Evolutionary conservation across 768 basidiomycete species (phyloP).

Genomic region (Mycena floridula): DNA sequence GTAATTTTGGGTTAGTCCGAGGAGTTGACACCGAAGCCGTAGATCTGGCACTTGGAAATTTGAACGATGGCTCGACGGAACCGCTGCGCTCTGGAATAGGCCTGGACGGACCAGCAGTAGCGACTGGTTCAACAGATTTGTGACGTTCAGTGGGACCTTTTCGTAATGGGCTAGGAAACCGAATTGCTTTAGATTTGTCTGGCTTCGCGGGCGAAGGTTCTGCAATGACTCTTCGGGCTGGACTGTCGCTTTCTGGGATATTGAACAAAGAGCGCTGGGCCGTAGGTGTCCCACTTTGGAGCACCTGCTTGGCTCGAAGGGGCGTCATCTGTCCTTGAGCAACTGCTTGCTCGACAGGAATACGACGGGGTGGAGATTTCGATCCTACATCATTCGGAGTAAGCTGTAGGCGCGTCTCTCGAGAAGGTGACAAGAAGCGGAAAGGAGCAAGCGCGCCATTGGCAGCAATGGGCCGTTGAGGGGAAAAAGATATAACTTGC

Average conservation of each 20-base stretch:
- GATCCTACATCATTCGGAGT: no score
- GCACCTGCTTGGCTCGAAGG: constrained; percentile 34
- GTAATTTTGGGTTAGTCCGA: not conserved
- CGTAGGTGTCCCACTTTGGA: constrained; percentile 17
- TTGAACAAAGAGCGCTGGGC: constrained; percentile 14
- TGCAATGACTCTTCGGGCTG: constrained; percentile 33
- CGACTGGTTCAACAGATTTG: constrained; percentile 27
- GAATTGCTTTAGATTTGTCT: constrained; percentile 15
- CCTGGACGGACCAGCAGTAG: constrained; percentile 15
- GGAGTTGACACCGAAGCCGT: no score
- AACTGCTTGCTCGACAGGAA: constrained; percentile 49
- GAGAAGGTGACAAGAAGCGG: not conserved
- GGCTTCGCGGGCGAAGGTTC: constrained; percentile 24
- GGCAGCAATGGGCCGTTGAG: not conserved
- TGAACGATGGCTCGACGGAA: constrained; percentile 7
- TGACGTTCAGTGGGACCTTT: constrained; percentile 20
- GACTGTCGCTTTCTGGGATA: constrained; percentile 31
- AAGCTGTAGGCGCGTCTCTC: not conserved
- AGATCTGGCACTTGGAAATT: not conserved
- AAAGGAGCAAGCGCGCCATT: not conserved
- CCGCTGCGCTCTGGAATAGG: constrained; percentile 3
- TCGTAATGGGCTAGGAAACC: constrained; percentile 24
- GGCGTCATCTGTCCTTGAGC: constrained; percentile 44
- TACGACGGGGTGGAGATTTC: constrained; percentile 27
- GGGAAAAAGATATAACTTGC: no score